These are phyloP conservation scores for Sporopachydermia quercuum DNA, from an alignment of 805 yeast species.

Conservation along the genomic window DNA sequence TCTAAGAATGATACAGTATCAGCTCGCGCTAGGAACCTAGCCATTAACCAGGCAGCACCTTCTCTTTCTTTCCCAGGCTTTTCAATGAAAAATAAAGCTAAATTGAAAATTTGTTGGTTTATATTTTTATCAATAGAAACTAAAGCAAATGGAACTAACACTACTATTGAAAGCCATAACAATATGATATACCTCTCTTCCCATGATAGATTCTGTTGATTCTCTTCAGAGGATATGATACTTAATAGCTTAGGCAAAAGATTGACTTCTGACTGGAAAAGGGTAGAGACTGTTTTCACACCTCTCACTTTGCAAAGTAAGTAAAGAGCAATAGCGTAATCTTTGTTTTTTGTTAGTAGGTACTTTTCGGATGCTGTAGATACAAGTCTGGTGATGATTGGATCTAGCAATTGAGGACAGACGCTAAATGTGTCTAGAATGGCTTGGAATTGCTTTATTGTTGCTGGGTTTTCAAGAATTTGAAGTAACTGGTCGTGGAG, in stretches of 20 bases:
- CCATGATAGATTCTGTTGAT: constrained; percentile 22
- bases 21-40: constrained; percentile 36
- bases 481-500: too few relatives aligned
- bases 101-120: constrained; percentile 18
- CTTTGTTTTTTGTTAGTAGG: constrained; percentile 2
- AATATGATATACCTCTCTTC: constrained; percentile 33
- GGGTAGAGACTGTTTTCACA: constrained; percentile 40
- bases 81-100: constrained; percentile 21
- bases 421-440: constrained; percentile 13
- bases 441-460: too few relatives aligned
- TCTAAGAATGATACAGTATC: constrained; percentile 21
- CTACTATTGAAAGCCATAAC: constrained; percentile 59
- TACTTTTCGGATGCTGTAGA: constrained; percentile 2
- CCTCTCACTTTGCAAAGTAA: constrained; percentile 51
- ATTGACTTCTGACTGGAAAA: constrained; percentile 45
- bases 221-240: constrained; percentile 3
- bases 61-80: constrained; percentile 44
- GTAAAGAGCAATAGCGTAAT: constrained; percentile 33
- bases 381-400: constrained; percentile 5
- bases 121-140: constrained; percentile 14
- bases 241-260: constrained; percentile 22
- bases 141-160: constrained; percentile 62
- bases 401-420: constrained; percentile 14
- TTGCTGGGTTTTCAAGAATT: too few relatives aligned
- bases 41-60: constrained; percentile 35